A percentile compares a stretch with the other conserved stretches of the same genome.
Conservation (phyloP, 768 basidiomycete species). For the Gloeophyllum trabeum region DNA sequence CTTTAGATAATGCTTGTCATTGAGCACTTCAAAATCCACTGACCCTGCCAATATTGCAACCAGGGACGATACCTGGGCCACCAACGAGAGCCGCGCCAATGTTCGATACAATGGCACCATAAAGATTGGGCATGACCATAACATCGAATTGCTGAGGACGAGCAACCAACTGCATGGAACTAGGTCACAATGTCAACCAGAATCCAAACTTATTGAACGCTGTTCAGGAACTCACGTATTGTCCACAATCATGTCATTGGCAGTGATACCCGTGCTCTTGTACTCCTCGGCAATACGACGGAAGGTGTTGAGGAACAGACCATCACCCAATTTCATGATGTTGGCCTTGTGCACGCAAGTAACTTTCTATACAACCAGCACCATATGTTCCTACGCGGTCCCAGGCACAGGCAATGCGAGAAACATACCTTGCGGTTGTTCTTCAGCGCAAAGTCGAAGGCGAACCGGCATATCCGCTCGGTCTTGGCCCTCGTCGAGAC, state of each 20-base stretch:
- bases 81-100: slow-evolving; percentile 98
- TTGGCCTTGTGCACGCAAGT: slow-evolving; percentile 99
- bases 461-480: slow-evolving; percentile 93
- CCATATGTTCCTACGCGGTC: neutral
- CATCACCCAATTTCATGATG: slow-evolving; percentile 99
- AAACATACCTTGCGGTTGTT: slow-evolving; percentile 92
- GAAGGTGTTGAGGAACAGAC: slow-evolving; percentile 98
- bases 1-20: neutral
- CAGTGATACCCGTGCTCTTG: slow-evolving; percentile 81
- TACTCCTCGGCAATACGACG: slow-evolving; percentile 94
- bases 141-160: slow-evolving; percentile 96
- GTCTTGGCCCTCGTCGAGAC: slow-evolving; percentile 93
- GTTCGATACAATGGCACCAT: slow-evolving; percentile 96
- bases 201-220: neutral
- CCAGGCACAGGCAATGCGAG: neutral
- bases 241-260: slow-evolving; percentile 98
- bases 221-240: slow-evolving; percentile 59
- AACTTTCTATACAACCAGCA: slow-evolving; percentile 60
- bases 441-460: slow-evolving; percentile 98
- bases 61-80: slow-evolving; percentile 95
- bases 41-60: slow-evolving; percentile 93
- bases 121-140: slow-evolving; percentile 98
- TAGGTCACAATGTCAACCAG: slow-evolving; percentile 17
- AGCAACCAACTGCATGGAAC: slow-evolving; percentile 98
- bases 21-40: slow-evolving; percentile 14